Percentiles rank a stretch among this genome's conserved stretches.
Evolutionary conservation across 257 asterid genomes (phyloP).

Genomic region (Fraxinus excelsior): DNA sequence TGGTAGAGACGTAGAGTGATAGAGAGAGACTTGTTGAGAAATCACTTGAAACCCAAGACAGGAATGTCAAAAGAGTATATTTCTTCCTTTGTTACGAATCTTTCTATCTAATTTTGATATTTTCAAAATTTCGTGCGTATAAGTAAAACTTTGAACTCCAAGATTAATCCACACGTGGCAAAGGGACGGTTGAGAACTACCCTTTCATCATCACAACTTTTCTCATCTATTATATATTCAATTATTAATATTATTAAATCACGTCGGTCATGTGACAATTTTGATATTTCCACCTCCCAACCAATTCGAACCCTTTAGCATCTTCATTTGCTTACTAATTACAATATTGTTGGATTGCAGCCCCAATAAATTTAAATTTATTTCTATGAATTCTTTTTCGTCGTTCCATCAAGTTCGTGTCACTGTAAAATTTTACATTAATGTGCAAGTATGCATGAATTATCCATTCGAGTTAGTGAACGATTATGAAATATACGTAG

Average conservation of each 20-base stretch:
- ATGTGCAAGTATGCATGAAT: no score
- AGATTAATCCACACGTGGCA: neutral
- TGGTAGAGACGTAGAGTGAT: no score
- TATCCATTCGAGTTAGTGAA: no score
- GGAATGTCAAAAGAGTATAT: neutral
- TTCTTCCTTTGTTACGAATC: neutral
- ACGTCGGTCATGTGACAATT: neutral
- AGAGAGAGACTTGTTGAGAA: neutral
- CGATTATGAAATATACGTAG: no score
- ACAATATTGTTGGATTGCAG: neutral
- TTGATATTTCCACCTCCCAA: slow-evolving; percentile 8
- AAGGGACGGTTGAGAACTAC: neutral
- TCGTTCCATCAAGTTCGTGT: neutral
- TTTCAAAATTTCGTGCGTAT: neutral
- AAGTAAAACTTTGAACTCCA: neutral
- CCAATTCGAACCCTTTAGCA: neutral
- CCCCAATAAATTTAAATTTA: neutral
- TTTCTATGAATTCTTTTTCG: neutral
- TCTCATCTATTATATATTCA: neutral
- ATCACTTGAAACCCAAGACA: neutral
- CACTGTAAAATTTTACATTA: no score
- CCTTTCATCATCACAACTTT: neutral
- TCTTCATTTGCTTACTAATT: neutral
- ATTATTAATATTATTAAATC: neutral
- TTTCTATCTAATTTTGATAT: neutral